Percentiles rank a stretch among this genome's conserved stretches.
Conservation (phyloP, 495 filamentous ascomycete genomes). For the Aspergillus affinis region DNA sequence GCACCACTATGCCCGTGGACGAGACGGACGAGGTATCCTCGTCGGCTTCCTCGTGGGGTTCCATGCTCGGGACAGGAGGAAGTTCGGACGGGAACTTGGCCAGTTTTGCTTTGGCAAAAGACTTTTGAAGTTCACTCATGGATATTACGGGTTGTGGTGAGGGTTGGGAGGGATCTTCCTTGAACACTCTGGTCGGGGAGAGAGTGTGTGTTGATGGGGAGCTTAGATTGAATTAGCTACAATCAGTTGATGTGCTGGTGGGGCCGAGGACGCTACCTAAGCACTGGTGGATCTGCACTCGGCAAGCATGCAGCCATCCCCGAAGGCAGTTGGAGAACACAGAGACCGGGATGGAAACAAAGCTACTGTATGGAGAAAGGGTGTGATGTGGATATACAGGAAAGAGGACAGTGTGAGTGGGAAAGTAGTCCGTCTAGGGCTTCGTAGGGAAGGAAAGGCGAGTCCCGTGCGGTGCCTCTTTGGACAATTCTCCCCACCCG, state of each 20-base stretch:
- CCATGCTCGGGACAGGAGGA: slow-evolving; percentile 42
- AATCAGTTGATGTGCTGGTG: background rate
- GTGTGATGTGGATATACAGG: no score
- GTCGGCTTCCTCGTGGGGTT: slow-evolving; percentile 17
- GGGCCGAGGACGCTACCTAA: background rate
- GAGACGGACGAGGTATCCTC: slow-evolving; percentile 77
- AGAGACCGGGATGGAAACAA: background rate
- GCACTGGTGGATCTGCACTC: background rate
- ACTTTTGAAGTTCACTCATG: slow-evolving; percentile 88
- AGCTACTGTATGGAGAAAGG: background rate
- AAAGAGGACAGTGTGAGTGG: no score
- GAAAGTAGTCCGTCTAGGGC: no score
- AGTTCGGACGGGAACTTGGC: slow-evolving; percentile 58
- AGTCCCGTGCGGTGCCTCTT: background rate
- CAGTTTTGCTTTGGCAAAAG: slow-evolving; percentile 79
- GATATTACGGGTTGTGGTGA: slow-evolving; percentile 4
- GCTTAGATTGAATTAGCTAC: background rate
- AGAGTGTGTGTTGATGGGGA: background rate
- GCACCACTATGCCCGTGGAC: slow-evolving; percentile 85
- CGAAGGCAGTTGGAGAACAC: background rate
- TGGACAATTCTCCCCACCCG: background rate
- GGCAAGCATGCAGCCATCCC: no score
- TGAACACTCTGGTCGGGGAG: background rate
- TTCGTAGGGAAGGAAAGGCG: no score
- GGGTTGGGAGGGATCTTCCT: background rate